phyloP scores from a whole-genome alignment of 2,329 filamentous ascomycete species.

The Trichoderma endophyticum region DNA sequence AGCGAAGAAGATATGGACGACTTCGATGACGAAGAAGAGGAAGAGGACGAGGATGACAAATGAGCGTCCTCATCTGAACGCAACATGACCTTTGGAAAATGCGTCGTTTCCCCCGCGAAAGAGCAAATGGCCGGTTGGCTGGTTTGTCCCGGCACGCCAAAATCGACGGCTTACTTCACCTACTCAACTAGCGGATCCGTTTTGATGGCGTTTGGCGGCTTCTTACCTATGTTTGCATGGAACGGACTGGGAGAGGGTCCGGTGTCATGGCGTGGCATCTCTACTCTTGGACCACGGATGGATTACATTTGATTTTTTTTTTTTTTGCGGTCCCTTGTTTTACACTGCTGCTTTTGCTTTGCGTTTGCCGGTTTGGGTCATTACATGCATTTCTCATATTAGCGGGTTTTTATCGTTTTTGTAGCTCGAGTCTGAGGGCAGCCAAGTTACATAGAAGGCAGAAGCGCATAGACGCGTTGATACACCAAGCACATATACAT shows the following conservation, averaged over 20 bases:
- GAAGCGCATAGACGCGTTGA: slow-evolving; percentile 1
- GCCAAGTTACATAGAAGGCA: slow-evolving; percentile 5
- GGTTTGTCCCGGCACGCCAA: not conserved
- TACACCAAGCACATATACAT: not conserved
- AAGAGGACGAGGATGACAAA: slow-evolving; percentile 49
- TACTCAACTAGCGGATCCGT: not conserved
- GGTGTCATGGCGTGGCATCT: slow-evolving; percentile 16
- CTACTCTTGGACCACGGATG: slow-evolving; percentile 10
- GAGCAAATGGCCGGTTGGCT: not conserved
- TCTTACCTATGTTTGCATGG: slow-evolving; percentile 1
- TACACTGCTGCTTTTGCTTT: not conserved
- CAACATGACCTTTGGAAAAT: not conserved
- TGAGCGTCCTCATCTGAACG: not conserved
- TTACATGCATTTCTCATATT: not conserved
- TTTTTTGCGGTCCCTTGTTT: not conserved
- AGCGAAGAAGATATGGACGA: slow-evolving; percentile 60
- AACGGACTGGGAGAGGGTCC: not conserved
- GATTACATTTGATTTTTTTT: not conserved
- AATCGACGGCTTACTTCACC: not conserved
- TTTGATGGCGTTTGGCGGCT: slow-evolving; percentile 18
- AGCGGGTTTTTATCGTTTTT: slow-evolving; percentile 10
- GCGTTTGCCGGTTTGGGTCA: not conserved
- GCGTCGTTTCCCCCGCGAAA: not conserved
- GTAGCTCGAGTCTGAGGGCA: slow-evolving; percentile 2
- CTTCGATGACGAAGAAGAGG: slow-evolving; percentile 54